Percentiles rank a stretch among this genome's conserved stretches.
Conservation (phyloP, 1,284 basidiomycete species). For the Cystobasidium sp. region DNA sequence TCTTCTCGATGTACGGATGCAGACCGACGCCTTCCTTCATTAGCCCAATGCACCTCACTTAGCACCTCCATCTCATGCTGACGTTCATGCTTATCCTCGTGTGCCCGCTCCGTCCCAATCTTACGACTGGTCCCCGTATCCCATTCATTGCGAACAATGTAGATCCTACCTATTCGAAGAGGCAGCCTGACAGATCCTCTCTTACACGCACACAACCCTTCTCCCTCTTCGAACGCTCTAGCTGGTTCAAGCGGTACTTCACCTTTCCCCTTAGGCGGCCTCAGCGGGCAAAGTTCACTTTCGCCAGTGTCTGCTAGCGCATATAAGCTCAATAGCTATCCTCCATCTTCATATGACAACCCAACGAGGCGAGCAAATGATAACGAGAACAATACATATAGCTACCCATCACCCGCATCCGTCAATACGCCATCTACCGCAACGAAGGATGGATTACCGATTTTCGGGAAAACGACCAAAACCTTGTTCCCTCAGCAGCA, state of each 20-base stretch:
- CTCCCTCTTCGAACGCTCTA: not conserved
- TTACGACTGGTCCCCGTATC: too few relatives aligned
- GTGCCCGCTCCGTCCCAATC: too few relatives aligned
- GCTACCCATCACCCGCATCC: too few relatives aligned
- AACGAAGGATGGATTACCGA: not conserved
- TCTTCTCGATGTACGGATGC: not conserved
- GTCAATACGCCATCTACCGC: not conserved
- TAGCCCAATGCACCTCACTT: too few relatives aligned
- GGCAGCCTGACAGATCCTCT: slow-evolving; percentile 42
- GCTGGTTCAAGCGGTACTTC: slow-evolving; percentile 7
- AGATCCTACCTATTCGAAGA: slow-evolving; percentile 31
- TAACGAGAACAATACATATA: not conserved
- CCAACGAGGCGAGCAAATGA: not conserved
- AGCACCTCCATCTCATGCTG: not conserved
- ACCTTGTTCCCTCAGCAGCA: slow-evolving; percentile 25
- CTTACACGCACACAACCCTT: slow-evolving; percentile 33
- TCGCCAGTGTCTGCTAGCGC: not conserved
- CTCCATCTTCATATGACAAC: not conserved
- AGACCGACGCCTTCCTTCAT: not conserved
- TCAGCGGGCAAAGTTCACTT: not conserved
- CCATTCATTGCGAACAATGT: not conserved
- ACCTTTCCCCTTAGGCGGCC: not conserved
- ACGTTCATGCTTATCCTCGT: not conserved
- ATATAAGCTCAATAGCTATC: not conserved
- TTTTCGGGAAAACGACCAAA: slow-evolving; percentile 6